Evolutionary conservation across 2,329 filamentous ascomycete species (phyloP).

Genomic region (Canariomyces notabilis): DNA sequence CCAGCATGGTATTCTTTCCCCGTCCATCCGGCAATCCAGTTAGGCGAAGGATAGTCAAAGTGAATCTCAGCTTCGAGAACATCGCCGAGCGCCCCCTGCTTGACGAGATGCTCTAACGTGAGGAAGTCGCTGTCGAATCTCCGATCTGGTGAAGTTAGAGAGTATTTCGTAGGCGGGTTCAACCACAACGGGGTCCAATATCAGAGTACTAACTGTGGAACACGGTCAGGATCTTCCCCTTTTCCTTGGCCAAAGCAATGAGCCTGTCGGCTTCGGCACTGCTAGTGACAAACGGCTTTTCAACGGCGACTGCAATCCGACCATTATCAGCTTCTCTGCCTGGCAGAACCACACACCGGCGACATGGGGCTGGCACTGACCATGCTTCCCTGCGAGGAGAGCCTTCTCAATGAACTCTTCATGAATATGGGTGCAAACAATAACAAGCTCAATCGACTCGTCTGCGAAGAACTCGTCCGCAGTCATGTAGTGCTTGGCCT

Average conservation of each 20-base stretch:
- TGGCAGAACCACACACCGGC: neutral
- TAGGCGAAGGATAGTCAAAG: constrained; percentile 51
- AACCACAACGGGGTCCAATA: no score
- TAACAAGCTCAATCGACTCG: constrained; percentile 52
- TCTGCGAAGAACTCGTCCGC: constrained; percentile 57
- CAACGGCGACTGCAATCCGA: constrained; percentile 47
- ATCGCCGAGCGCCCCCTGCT: constrained; percentile 50
- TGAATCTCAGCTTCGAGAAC: constrained; percentile 62
- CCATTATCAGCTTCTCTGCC: neutral
- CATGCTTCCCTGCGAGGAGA: constrained; percentile 56
- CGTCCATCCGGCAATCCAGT: constrained; percentile 34
- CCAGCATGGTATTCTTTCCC: constrained; percentile 34
- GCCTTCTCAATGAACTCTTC: constrained; percentile 50
- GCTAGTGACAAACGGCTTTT: constrained; percentile 62
- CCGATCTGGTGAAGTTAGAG: constrained; percentile 34
- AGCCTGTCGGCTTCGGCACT: constrained; percentile 52
- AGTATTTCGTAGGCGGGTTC: no score
- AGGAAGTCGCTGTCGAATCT: constrained; percentile 55
- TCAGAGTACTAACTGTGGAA: constrained; percentile 45
- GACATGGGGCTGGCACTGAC: constrained; percentile 23
- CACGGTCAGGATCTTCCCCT: constrained; percentile 44
- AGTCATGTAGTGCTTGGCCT: constrained; percentile 52
- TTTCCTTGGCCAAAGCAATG: constrained; percentile 41
- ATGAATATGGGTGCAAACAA: constrained; percentile 57
- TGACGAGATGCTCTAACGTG: constrained; percentile 52